A percentile compares a stretch with the other conserved stretches of the same genome.
phyloP scores from a whole-genome alignment of 768 basidiomycete genomes.

The Lepiota venenata region DNA sequence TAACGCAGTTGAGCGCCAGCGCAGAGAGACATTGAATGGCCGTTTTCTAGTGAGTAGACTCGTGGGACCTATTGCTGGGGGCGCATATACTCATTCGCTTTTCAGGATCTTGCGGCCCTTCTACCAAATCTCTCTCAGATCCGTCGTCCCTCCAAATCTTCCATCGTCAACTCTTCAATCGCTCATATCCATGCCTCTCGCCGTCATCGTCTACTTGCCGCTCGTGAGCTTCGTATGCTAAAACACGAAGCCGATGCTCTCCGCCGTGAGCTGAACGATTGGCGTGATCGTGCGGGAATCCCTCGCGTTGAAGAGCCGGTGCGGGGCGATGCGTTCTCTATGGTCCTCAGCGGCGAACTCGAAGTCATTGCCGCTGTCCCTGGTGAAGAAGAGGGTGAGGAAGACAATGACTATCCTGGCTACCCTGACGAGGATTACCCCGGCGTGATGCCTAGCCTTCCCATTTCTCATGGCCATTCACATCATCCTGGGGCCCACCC shows the following conservation, averaged over 20 bases:
- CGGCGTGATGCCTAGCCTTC: not conserved
- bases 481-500: slow-evolving; percentile 13
- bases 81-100: not conserved
- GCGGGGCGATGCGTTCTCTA: slow-evolving; percentile 67
- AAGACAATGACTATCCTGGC: slow-evolving; percentile 24
- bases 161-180: slow-evolving; percentile 95
- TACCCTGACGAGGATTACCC: slow-evolving; percentile 7
- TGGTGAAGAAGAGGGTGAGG: slow-evolving; percentile 44
- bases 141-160: slow-evolving; percentile 92
- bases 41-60: slow-evolving; percentile 70
- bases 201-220: slow-evolving; percentile 76
- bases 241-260: slow-evolving; percentile 84
- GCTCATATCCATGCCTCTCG: slow-evolving; percentile 83
- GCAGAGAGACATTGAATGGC: slow-evolving; percentile 90
- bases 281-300: slow-evolving; percentile 76
- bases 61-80: slow-evolving; percentile 2
- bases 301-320: slow-evolving; percentile 71
- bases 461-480: slow-evolving; percentile 1
- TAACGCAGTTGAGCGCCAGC: slow-evolving; percentile 94
- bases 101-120: slow-evolving; percentile 84
- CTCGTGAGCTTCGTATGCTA: slow-evolving; percentile 75
- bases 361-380: slow-evolving; percentile 54
- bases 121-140: slow-evolving; percentile 90
- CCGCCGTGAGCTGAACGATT: slow-evolving; percentile 89
- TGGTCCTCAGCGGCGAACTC: slow-evolving; percentile 68